Evolutionary conservation across 306 rosid genomes (phyloP), one percentile per base, ranked within the genome.

Genomic region (Gastrolobium bilobum): DNA sequence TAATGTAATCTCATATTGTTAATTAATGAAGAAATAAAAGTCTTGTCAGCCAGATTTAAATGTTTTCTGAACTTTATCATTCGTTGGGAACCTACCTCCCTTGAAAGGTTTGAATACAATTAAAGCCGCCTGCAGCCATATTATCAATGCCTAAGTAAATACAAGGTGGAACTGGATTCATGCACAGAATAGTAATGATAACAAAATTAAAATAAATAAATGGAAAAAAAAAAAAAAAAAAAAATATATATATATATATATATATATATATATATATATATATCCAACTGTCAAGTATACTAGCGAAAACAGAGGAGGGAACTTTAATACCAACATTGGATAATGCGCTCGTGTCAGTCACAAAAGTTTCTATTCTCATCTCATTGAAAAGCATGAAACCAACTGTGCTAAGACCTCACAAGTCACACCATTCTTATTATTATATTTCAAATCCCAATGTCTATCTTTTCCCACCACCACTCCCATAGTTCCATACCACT

Each of bases 391-490:
- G 60, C 84, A 77, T 56, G 68, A 15, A 85, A 76, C 79, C 67
- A 71, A 61, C 68, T 70, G 85, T 81, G 26, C 26, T 20, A 20
- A 20, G 26, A 20, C 78, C 75, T 83, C 82, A 43, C 81, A 54
- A 1, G 47, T 59, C 33, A 51, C 73, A 83, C 51, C 60, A 51
- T 33, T 77, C 82, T 63, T 68, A 68, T 85, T 77, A 83, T 72
- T 78, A 75, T 7, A 62, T 57, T 59, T 83, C 91, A 88, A 90
- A 86, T 87, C 88, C 91, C 93, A 42, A 92, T 77, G 86, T 70
- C 79, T 79, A 58, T 80, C 77, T 66, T 84, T 82, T 61, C 61
- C 75, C 83, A 81, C 72, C 76, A 44, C 84, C 68, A 68, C 58
- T 43, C 8, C 26, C 6, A 11, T 9, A 13, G 57, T 57, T 0